Base-by-base conservation (phyloP, 306 rosid genomes). In the Vigna mungo region DNA sequence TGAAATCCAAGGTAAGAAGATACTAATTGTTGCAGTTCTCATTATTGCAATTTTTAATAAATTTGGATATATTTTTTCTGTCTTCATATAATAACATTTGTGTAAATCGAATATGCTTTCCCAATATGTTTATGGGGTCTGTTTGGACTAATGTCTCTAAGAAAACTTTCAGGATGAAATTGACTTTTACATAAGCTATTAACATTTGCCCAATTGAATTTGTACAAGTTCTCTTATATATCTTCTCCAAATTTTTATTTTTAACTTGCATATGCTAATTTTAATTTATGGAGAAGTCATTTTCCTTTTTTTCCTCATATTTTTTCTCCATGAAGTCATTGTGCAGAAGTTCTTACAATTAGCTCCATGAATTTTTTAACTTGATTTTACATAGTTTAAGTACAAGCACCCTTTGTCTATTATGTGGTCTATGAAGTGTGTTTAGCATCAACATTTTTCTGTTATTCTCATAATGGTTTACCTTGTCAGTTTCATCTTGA, bases 1-100 rank as follows among this genome's bases (percentile, higher is more conserved):
- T 84, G 89, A 90, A 46, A 86, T 90, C 67, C 87, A 79, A 85
- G 95, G 95, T 90, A 84, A 67, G 84, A 67, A 67, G 83, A 62
- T 70, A 27, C 76, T 52, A 13, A 62, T 71, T 73, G 27, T 71
- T 76, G 62, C 47, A 69, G 30, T 72, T 75, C 3, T 64, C 78
- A 44, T 30, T 34, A 14, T 52, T 63, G 6, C 71, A 27, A 13
- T 63, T 60, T 58, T 71, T 41, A 58, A 46, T 67, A 68, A 34
- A 46, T 14, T 67, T 66, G 52, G 54, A 36, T 75, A 55, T 79
- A 20, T 25, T 52, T 25, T 30, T 30, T 30, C 5, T 76, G 34
- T 55, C 62, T 55, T 21, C 6, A 23, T 11, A 41, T 6, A 21
- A 23, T 56, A 23, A 21, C n/a, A 11, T 56, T 5, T 23, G n/a